Percentiles rank a stretch among this genome's conserved stretches.
Conservation (phyloP, 208 protist genomes). For the Spongospora subterranea region DNA sequence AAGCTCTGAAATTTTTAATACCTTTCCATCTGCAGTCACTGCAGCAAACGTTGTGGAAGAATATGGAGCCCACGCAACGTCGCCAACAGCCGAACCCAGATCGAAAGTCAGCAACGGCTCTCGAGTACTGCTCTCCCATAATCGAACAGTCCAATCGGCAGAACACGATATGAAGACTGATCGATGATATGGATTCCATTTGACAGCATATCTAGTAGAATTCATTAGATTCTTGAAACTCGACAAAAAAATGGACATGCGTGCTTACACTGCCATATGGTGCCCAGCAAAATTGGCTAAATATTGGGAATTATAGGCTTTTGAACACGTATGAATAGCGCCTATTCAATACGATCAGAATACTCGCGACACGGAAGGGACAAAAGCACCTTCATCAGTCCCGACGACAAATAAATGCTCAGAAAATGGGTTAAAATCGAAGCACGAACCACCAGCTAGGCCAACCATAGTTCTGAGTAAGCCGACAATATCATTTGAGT, state of each 20-base stretch:
- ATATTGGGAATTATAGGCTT: conserved; percentile 91
- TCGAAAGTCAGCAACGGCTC: conserved; percentile 91
- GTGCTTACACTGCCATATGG: conserved; percentile 87
- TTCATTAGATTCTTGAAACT: no score
- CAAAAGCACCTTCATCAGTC: conserved; percentile 87
- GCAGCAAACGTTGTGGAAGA: conserved; percentile 92
- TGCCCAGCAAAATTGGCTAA: conserved; percentile 86
- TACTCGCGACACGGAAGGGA: background rate
- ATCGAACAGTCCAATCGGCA: conserved; percentile 94
- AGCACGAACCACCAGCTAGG: conserved; percentile 90
- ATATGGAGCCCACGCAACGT: conserved; percentile 94
- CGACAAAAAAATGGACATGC: no score
- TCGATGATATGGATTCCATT: conserved; percentile 93
- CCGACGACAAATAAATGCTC: conserved; percentile 91
- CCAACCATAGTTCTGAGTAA: conserved; percentile 74
- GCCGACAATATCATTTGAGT: conserved; percentile 70
- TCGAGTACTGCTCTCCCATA: conserved; percentile 87
- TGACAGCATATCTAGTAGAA: conserved; percentile 72
- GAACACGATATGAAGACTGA: conserved; percentile 91
- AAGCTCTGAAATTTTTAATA: background rate
- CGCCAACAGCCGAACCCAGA: conserved; percentile 89
- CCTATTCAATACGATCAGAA: background rate
- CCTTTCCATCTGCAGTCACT: conserved; percentile 90
- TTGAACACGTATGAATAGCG: conserved; percentile 90
- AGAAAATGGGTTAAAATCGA: conserved; percentile 88